Base-by-base conservation (phyloP, 176 grass and related monocot species). In the Oryza australiensis region DNA sequence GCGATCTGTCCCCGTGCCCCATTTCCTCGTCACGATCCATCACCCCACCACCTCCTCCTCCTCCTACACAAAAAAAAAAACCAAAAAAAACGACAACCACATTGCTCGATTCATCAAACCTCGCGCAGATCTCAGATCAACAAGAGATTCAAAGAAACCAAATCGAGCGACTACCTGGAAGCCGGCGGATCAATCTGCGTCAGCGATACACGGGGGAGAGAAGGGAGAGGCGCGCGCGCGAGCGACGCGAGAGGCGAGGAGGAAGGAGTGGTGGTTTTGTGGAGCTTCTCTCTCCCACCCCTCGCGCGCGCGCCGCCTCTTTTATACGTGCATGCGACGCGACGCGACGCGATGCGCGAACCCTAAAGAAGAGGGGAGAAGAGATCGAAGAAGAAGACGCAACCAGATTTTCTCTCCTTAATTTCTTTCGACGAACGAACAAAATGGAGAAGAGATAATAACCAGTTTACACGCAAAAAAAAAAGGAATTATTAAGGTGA, bases 1-100 rank as follows among this genome's bases (percentile, higher is more conserved):
- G 42, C 66, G 89, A 74, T 9, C 86, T 79, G 68, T 90, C 72
- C n/a, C 82, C 85, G 12, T 82, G 86, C 37, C 91, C 74, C 78
- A 79, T 80, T 85, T 93, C 91, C 73, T 93, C 91, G n/a, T 93
- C 88, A 5, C 73, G 67, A 32, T 93, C 80, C 88, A 90, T 88
- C 12, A 15, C 46, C 4, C 15, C 46, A 14, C 46, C 3, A 13
- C 49, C 49, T 20, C 1, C 20, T 9, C n/a, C n/a, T n/a, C n/a
- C n/a, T n/a, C n/a, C n/a, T n/a, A n/a, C n/a, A n/a, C n/a, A n/a
- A n/a, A n/a, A n/a, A n/a, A n/a, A n/a, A n/a, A n/a, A n/a, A 8
- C 53, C 9, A 22, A 59, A 23, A 23, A 59, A 59, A n/a, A 7
- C 51, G 2, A 22, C 51, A 20, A 22, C 51, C 51, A 57, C 20